Conservation (phyloP, 345 rosid genomes). For the Linum lewisii region DNA sequence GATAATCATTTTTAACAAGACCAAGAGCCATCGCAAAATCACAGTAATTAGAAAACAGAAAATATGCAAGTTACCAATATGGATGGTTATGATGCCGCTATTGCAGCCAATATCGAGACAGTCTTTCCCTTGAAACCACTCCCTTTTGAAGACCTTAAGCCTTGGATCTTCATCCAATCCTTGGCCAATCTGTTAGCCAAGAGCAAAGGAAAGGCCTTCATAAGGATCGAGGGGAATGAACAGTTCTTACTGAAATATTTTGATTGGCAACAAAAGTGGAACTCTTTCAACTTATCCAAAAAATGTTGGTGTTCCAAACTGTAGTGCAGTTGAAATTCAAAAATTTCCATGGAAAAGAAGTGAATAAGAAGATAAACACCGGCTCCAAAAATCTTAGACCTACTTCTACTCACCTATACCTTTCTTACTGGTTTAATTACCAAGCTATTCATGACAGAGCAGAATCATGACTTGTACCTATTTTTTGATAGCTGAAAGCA, state of each 20-base stretch:
- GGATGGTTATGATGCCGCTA: conserved; percentile 67
- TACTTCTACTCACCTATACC: too few relatives aligned
- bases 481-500: too few relatives aligned
- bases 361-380: too few relatives aligned
- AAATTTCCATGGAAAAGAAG: too few relatives aligned
- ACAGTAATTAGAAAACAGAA: neutral
- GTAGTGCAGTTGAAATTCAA: too few relatives aligned
- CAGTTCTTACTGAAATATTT: too few relatives aligned
- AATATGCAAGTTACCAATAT: conserved; percentile 38
- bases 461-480: neutral
- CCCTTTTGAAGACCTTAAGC: conserved; percentile 56
- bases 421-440: too few relatives aligned
- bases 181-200: conserved; percentile 38
- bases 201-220: neutral
- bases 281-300: too few relatives aligned
- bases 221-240: neutral
- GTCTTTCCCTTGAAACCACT: conserved; percentile 70
- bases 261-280: too few relatives aligned
- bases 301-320: too few relatives aligned
- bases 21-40: neutral
- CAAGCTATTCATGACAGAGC: neutral
- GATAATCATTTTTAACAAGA: neutral
- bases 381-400: too few relatives aligned
- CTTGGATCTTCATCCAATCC: conserved; percentile 78
- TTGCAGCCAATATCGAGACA: conserved; percentile 96